Evolutionary conservation across 2,329 filamentous ascomycete genomes (phyloP).

Genomic region (Colletotrichum sp.): DNA sequence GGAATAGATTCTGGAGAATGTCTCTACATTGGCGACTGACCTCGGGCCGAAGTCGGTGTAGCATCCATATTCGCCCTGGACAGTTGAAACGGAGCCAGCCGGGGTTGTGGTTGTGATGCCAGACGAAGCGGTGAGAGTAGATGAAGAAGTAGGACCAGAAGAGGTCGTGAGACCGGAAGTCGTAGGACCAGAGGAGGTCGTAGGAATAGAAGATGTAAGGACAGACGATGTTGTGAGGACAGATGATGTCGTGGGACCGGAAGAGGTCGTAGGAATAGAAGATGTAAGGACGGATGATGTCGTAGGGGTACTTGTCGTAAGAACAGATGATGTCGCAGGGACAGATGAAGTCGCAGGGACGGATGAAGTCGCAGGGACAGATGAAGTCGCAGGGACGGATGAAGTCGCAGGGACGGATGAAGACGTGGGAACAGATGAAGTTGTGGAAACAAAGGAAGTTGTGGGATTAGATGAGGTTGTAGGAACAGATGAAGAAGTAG

Average conservation of each 20-base stretch:
- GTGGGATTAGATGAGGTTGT: background rate
- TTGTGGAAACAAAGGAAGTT: rapidly evolving
- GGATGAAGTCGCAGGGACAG: background rate
- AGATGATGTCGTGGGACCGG: background rate
- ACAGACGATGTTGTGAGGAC: background rate
- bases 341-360: background rate
- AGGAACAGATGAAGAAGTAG: background rate
- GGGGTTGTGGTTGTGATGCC: background rate
- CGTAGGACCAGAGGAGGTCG: background rate
- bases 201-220: background rate
- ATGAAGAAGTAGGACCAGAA: background rate
- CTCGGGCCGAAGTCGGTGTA: constrained; percentile 3
- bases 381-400: background rate
- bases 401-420: background rate
- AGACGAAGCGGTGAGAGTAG: background rate
- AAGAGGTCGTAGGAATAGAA: background rate
- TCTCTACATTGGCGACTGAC: background rate
- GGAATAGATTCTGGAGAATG: constrained; percentile 7
- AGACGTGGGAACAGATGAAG: background rate
- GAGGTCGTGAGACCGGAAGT: background rate
- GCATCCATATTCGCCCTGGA: constrained; percentile 9
- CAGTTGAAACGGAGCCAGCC: background rate
- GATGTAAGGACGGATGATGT: background rate
- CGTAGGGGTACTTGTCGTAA: background rate
- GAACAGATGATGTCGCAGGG: background rate